These are phyloP conservation scores for Schwanniomyces vanrijiae DNA, from an alignment of 805 yeast species.

Conservation along the genomic window DNA sequence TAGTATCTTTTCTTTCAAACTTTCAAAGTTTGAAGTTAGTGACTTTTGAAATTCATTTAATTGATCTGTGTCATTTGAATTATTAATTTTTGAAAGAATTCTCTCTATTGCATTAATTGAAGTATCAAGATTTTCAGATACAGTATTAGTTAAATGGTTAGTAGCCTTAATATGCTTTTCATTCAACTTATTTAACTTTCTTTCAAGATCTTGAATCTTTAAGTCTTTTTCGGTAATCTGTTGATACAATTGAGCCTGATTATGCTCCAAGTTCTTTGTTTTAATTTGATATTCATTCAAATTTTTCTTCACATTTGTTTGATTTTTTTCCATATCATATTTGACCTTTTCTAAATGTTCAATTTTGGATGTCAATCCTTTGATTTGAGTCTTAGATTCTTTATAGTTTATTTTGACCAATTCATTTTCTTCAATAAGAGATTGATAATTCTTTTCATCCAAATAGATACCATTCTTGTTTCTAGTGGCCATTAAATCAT, in stretches of 20 bases:
- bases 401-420: constrained; percentile 19
- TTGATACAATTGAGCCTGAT: constrained; percentile 1
- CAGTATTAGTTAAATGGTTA: constrained; percentile 5
- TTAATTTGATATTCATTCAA: constrained; percentile 5
- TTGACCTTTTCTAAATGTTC: constrained; percentile 5
- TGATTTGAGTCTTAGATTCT: constrained; percentile 14
- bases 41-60: neutral
- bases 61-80: neutral
- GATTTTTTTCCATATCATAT: constrained; percentile 2
- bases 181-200: constrained; percentile 5
- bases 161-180: constrained; percentile 8
- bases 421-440: constrained; percentile 27
- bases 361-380: constrained; percentile 5
- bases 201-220: constrained; percentile 4
- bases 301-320: constrained; percentile 3
- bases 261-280: constrained; percentile 4
- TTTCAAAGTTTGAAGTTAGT: neutral
- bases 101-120: constrained; percentile 6
- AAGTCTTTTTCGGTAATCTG: constrained; percentile 2
- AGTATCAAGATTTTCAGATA: constrained; percentile 4
- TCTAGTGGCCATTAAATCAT: constrained; percentile 63
- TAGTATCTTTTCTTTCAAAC: neutral
- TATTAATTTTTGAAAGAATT: neutral
- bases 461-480: constrained; percentile 65
- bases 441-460: constrained; percentile 54